Evolutionary conservation across 2,329 filamentous ascomycete genomes (phyloP).

Genomic region (Colletotrichum euphorbiae): DNA sequence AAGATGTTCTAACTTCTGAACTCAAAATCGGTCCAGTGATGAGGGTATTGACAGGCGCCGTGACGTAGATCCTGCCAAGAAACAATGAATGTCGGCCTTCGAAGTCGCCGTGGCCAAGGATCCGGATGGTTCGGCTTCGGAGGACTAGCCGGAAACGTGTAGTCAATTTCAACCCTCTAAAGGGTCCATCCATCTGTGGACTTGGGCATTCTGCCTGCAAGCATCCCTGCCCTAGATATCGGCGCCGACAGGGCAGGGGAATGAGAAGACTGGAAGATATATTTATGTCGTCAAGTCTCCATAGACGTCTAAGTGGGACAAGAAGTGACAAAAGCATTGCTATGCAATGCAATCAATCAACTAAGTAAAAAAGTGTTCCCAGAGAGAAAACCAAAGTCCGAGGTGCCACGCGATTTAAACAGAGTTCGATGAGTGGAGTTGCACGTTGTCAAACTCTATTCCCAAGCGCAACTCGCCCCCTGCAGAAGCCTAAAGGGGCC

Average conservation of each 20-base stretch:
- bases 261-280: not conserved
- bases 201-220: conserved; percentile 23
- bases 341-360: not conserved
- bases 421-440: conserved; percentile 28
- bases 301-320: not conserved
- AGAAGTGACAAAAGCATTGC: not conserved
- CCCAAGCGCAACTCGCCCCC: not conserved
- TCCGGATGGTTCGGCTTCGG: conserved; percentile 11
- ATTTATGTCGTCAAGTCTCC: not conserved
- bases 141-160: not conserved
- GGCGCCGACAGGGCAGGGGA: not conserved
- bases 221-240: not conserved
- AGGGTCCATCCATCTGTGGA: not conserved
- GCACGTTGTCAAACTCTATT: not conserved
- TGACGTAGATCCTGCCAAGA: not conserved
- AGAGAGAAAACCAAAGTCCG: not conserved
- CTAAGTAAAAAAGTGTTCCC: not conserved
- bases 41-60: not conserved
- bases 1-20: not conserved
- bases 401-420: conserved; percentile 2
- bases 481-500: no score
- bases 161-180: not conserved
- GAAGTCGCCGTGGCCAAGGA: not conserved
- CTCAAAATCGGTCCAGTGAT: conserved; percentile 13
- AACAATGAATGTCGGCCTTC: not conserved